These are phyloP conservation scores for Aethionema arabicum DNA, from an alignment of 345 rosid species.

Conservation along the genomic window DNA sequence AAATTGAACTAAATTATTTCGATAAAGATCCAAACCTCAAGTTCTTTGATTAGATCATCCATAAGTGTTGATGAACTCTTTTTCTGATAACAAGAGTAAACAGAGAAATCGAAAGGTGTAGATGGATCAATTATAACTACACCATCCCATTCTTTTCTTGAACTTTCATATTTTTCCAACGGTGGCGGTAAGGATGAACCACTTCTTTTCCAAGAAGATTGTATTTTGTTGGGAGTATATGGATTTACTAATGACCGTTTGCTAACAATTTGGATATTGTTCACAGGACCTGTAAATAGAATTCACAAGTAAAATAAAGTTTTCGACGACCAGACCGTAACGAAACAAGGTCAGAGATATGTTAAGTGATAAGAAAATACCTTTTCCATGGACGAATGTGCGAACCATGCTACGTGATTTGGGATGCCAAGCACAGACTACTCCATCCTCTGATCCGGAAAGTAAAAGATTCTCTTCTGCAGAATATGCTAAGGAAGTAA, in stretches of 20 bases:
- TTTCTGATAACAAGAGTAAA: too few relatives aligned
- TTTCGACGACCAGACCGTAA: neutral
- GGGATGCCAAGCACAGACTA: slow-evolving; percentile 52
- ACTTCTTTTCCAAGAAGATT: too few relatives aligned
- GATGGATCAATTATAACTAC: too few relatives aligned
- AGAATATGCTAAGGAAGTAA: slow-evolving; percentile 58
- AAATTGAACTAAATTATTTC: too few relatives aligned
- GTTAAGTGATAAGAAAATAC: slow-evolving; percentile 15
- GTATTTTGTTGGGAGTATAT: too few relatives aligned
- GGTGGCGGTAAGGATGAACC: too few relatives aligned
- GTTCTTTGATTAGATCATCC: too few relatives aligned
- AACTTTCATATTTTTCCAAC: too few relatives aligned
- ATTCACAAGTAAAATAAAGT: neutral
- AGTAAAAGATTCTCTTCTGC: slow-evolving; percentile 45
- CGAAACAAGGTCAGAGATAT: neutral
- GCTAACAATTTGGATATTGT: neutral
- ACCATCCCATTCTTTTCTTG: too few relatives aligned
- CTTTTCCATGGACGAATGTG: slow-evolving; percentile 59
- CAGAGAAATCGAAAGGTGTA: neutral
- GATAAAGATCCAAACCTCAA: too few relatives aligned
- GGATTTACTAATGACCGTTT: too few relatives aligned
- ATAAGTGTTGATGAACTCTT: too few relatives aligned
- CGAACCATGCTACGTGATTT: slow-evolving; percentile 29
- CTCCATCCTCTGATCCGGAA: slow-evolving; percentile 68
- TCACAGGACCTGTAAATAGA: neutral